Evolutionary conservation across 2,329 filamentous ascomycete genomes (phyloP).

Genomic region (Hypoxylon sp.): DNA sequence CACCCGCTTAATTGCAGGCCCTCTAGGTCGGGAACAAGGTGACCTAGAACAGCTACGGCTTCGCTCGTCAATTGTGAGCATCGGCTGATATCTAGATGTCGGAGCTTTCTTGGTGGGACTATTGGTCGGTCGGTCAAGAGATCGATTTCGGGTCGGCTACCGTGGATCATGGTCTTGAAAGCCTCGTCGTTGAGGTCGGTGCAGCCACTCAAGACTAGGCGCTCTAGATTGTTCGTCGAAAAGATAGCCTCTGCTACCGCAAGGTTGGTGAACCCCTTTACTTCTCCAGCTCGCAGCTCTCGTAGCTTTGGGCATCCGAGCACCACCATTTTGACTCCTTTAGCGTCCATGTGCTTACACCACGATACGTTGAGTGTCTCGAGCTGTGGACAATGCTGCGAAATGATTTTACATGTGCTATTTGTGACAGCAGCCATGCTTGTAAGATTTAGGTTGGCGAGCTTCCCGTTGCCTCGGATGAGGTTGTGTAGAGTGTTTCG

Average conservation of each 20-base stretch:
- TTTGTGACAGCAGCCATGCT: conserved; percentile 84
- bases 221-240: conserved; percentile 80
- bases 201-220: conserved; percentile 83
- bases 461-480: conserved; percentile 74
- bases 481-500: conserved; percentile 80
- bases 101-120: conserved; percentile 79
- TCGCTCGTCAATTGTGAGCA: conserved; percentile 77
- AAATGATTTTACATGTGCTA: conserved; percentile 84
- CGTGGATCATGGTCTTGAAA: conserved; percentile 78
- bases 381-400: conserved; percentile 80
- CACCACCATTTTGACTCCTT: conserved; percentile 77
- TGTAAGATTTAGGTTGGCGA: conserved; percentile 87
- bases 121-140: conserved; percentile 78
- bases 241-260: conserved; percentile 80
- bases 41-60: conserved; percentile 75
- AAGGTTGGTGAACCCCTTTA: conserved; percentile 78
- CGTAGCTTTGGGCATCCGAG: conserved; percentile 75
- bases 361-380: conserved; percentile 90
- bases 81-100: conserved; percentile 84
- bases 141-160: conserved; percentile 79
- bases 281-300: conserved; percentile 84
- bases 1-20: conserved; percentile 86
- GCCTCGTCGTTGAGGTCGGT: conserved; percentile 78
- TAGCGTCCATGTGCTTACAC: conserved; percentile 86
- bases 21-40: conserved; percentile 80